phyloP scores from a whole-genome alignment of 768 basidiomycete genomes.

The Termitomyces sp. region DNA sequence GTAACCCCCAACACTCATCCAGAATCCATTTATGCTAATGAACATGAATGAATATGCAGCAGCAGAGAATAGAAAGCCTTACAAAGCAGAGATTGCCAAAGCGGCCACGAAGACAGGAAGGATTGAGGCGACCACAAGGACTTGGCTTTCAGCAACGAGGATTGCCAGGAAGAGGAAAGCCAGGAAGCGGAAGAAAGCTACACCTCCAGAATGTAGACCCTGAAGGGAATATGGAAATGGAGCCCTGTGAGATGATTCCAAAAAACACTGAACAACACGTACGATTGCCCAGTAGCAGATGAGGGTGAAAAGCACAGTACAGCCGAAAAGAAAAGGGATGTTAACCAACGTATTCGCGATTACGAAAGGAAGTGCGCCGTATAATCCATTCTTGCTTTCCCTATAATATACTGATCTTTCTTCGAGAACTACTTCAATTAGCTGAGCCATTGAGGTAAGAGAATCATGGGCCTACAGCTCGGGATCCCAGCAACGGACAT shows the following conservation, averaged over 20 bases:
- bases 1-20: slow-evolving; percentile 53
- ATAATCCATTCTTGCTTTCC: slow-evolving; percentile 54
- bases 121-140: slow-evolving; percentile 42
- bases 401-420: slow-evolving; percentile 53
- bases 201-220: slow-evolving; percentile 46
- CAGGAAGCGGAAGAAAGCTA: slow-evolving; percentile 50
- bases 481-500: slow-evolving; percentile 63
- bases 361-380: slow-evolving; percentile 47
- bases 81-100: slow-evolving; percentile 49
- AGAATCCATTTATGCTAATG: slow-evolving; percentile 42
- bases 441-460: not conserved
- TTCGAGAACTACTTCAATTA: slow-evolving; percentile 40
- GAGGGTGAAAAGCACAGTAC: slow-evolving; percentile 40
- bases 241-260: not conserved
- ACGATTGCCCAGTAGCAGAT: slow-evolving; percentile 51
- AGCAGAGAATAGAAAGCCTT: slow-evolving; percentile 4
- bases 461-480: slow-evolving; percentile 26
- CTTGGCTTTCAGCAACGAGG: slow-evolving; percentile 48
- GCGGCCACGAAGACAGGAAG: slow-evolving; percentile 59
- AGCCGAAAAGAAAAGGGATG: slow-evolving; percentile 49
- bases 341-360: slow-evolving; percentile 49
- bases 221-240: slow-evolving; percentile 9
- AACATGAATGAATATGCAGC: not conserved
- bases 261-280: slow-evolving; percentile 13
- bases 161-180: slow-evolving; percentile 49